Evolutionary conservation across 257 asterid genomes (phyloP).

Genomic region (Henckelia pumila): DNA sequence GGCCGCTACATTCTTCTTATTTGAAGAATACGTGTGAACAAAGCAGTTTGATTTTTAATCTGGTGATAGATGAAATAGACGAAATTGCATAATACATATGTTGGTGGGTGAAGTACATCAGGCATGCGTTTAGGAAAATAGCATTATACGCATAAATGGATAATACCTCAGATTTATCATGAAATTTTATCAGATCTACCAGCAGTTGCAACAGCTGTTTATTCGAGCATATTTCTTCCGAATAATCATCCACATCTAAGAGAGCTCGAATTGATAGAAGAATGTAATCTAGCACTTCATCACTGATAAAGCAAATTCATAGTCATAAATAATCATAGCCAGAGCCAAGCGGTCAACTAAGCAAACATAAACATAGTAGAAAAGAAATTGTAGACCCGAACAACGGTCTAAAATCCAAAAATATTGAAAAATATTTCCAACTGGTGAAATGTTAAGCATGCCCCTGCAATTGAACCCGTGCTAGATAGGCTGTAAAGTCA

Average conservation of each 20-base stretch:
- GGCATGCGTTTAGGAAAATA: not conserved
- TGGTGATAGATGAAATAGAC: not conserved
- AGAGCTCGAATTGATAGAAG: conserved; percentile 82
- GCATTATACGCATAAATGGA: too few species aligned
- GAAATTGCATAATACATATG: not conserved
- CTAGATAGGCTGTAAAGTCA: conserved; percentile 8
- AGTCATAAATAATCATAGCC: conserved; percentile 19
- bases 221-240: conserved; percentile 49
- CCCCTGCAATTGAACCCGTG: not conserved
- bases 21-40: not conserved
- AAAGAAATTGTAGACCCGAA: not conserved
- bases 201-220: conserved; percentile 57
- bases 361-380: not conserved
- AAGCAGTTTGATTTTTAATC: conserved; percentile 4
- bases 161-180: conserved; percentile 74
- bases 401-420: too few species aligned
- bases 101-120: not conserved
- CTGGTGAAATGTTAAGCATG: not conserved
- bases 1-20: not conserved
- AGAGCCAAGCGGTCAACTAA: conserved; percentile 8
- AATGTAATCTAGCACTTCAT: conserved; percentile 59
- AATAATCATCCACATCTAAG: conserved; percentile 60
- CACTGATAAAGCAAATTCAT: conserved; percentile 45
- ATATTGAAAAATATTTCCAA: not conserved
- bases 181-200: conserved; percentile 58